Base-by-base conservation (phyloP, 1,139 yeast species). In the Citeromyces siamensis region DNA sequence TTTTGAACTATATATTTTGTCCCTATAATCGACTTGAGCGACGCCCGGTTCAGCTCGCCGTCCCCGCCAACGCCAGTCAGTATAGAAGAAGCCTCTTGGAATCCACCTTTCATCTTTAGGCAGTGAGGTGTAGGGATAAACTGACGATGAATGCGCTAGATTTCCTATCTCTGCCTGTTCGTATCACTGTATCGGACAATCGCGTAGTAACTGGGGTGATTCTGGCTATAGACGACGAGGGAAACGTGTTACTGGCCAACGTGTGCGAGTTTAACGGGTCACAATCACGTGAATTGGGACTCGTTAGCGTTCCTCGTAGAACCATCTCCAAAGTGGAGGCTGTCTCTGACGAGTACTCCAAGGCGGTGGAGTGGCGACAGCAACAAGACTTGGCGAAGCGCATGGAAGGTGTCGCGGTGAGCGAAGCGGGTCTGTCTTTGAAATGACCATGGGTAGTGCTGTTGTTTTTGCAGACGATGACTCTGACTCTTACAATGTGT, bases 171-270 rank as follows among this genome's bases (percentile, higher is more conserved):
- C 43, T 44, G 18, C 44, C 45, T 2, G 50, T 46, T 40, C 36
- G 43, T 13, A 40, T 62, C 19, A 38, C 46, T 3, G 48, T 58
- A 10, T 43, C 23, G 2, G 64, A 60, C 35, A 53, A 56, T 1
- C 40, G 65, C 14, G 37, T 35, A 0, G 38, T 60, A 6, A 35
- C 41, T 1, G 67, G 67, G 0, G 40, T 50, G 1, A 43, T 62
- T 3, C 45, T 60, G 5, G 60, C 66, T 0, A 44, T 60, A 3
- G 67, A 62, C 45, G 62, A 58, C 39, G 58, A 58, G 38, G 53
- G 60, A 3, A 62, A 60, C 39, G 37, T 61, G 5, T 43, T 62
- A 3, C 39, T 61, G 19, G 47, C 60, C 14, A 44, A 51, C 34
- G 49, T 44, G 3, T 20, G 33, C 3, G 58, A 53, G 34, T 31